Conservation (phyloP, 2,329 filamentous ascomycete genomes). For the Dothistroma septosporum region DNA sequence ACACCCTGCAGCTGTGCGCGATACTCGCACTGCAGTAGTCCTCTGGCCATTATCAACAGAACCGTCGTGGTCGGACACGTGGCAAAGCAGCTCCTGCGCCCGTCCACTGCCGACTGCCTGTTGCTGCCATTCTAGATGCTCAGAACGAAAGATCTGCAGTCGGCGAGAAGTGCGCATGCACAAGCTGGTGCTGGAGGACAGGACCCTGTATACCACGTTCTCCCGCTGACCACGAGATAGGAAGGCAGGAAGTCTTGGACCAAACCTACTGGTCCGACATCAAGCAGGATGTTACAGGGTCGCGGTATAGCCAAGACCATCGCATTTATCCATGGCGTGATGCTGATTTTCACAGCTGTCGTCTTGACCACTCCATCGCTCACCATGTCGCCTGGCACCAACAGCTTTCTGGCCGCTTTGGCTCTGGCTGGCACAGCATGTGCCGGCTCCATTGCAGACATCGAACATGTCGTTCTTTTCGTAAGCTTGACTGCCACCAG, state of each 20-base stretch:
- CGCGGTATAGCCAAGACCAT: not conserved
- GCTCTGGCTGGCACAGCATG: constrained; percentile 3
- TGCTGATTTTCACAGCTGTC: not conserved
- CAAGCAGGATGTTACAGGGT: not conserved
- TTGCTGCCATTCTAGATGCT: not conserved
- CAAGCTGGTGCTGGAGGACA: not conserved
- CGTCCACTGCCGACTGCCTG: not conserved
- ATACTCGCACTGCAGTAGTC: constrained; percentile 3
- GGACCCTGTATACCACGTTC: not conserved
- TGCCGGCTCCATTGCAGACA: constrained; percentile 38
- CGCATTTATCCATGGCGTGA: not conserved
- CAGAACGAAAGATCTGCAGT: not conserved
- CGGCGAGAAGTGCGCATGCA: constrained; percentile 1
- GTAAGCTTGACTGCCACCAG: not conserved
- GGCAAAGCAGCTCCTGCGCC: not conserved
- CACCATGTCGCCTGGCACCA: constrained; percentile 8
- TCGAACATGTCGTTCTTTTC: constrained; percentile 56
- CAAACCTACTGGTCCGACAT: not conserved
- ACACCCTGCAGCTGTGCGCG: not conserved
- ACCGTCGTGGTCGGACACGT: constrained; percentile 1
- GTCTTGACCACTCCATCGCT: not conserved
- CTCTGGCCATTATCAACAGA: not conserved
- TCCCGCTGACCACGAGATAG: not conserved
- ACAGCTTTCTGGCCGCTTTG: constrained; percentile 2
- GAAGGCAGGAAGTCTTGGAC: not conserved